These are phyloP conservation scores for Leptographium flavum DNA, from an alignment of 2,329 filamentous ascomycete species.

Conservation along the genomic window DNA sequence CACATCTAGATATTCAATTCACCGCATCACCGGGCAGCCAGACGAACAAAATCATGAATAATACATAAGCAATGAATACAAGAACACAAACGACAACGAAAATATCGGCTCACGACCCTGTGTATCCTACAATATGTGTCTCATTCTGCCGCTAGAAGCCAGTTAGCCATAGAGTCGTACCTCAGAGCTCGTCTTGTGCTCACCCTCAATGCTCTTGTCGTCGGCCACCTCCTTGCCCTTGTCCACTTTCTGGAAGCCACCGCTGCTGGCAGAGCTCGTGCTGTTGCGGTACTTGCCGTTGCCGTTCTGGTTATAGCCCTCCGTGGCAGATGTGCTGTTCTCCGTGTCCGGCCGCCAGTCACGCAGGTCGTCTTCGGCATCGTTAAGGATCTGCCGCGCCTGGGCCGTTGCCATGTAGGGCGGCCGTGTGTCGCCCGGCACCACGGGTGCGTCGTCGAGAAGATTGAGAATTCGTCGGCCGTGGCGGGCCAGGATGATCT, in stretches of 20 bases:
- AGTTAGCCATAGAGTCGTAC: no score
- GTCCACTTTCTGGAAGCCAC: no score
- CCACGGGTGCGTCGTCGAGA: conserved; percentile 78
- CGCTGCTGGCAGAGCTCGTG: neutral
- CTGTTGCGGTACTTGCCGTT: neutral
- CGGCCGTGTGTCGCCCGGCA: conserved; percentile 67
- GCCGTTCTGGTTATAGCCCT: neutral
- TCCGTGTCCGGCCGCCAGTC: conserved; percentile 46
- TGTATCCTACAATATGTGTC: no score
- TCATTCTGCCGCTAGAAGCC: no score
- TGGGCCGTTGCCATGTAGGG: conserved; percentile 51
- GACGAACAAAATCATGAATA: no score
- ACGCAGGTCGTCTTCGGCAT: conserved; percentile 78
- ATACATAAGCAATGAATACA: no score
- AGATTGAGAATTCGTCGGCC: conserved; percentile 72
- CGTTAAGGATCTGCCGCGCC: conserved; percentile 76
- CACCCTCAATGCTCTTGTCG: neutral
- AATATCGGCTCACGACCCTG: no score
- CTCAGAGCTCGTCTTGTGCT: no score
- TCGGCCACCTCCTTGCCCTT: neutral
- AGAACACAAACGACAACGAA: no score
- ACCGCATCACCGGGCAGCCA: no score
- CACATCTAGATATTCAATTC: no score
- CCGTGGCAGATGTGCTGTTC: neutral
- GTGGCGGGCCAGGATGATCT: conserved; percentile 84